phyloP scores from a whole-genome alignment of 2,329 filamentous ascomycete genomes.

The Pleomassaria siparia region DNA sequence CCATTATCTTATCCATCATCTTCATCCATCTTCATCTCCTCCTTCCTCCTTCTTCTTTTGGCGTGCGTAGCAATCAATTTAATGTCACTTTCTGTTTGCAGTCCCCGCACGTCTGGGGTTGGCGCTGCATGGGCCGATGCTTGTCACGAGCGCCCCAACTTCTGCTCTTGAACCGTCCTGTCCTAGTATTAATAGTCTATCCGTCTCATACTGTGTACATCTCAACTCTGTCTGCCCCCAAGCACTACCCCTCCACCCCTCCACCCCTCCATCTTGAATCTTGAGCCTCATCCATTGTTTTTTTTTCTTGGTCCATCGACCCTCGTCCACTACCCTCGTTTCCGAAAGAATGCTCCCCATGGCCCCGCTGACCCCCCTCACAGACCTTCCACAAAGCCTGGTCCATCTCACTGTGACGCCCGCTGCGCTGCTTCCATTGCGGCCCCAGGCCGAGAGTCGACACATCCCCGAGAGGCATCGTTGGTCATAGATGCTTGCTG shows the following conservation, averaged over 20 bases:
- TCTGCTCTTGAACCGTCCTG: background rate
- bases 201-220: too few species aligned
- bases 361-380: conserved; percentile 29
- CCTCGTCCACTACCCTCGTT: conserved; percentile 3
- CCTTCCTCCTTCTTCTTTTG: conserved; percentile 6
- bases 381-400: conserved; percentile 22
- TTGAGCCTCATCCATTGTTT: conserved; percentile 1
- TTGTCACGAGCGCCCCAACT: conserved; percentile 11
- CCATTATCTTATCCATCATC: too few species aligned
- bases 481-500: conserved; percentile 22
- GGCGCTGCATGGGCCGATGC: conserved; percentile 11
- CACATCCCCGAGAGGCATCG: conserved; percentile 23
- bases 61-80: background rate
- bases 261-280: background rate
- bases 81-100: conserved; percentile 15
- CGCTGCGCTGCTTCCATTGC: conserved; percentile 16
- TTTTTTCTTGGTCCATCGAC: background rate
- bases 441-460: conserved; percentile 15
- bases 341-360: background rate
- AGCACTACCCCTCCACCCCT: background rate
- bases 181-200: too few species aligned
- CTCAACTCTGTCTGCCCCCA: background rate
- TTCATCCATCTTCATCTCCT: conserved; percentile 9
- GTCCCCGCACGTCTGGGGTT: conserved; percentile 12
- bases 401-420: conserved; percentile 19